Evolutionary conservation across 139 green algal genomes (phyloP), one percentile per base, ranked within the genome.

Genomic region (Tetratostichococcus sp.): DNA sequence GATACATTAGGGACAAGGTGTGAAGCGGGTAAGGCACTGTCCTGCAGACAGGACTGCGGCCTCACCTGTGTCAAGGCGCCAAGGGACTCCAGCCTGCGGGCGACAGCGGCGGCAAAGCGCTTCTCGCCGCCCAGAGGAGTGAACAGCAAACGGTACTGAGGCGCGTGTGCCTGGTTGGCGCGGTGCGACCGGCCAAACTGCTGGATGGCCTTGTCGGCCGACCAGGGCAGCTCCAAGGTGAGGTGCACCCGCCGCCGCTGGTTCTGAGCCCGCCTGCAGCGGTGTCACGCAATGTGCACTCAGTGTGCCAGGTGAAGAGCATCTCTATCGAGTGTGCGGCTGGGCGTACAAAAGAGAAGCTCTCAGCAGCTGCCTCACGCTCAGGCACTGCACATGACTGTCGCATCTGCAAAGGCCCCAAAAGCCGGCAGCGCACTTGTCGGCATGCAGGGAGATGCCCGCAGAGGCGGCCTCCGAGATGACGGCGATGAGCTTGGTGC

Each of bases 381-480:
- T n/a, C n/a, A n/a, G n/a, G n/a, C n/a, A n/a, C n/a, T n/a, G n/a
- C n/a, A n/a, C n/a, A n/a, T n/a, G n/a, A n/a, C n/a, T n/a, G n/a
- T n/a, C n/a, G 39, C 11, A 50, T 50, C 39, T 50, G 39, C 39
- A 50, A 50, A 21, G 39, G 8, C 11, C 14, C 11, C 50, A 26
- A 62, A 17, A 2, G 14, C 39, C 28, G 1, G 17, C 65, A 70
- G 33, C 33, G 28, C 57, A 77, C 84, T 88, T 90, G 78, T 93
- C 84, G 28, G 89, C 91, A 58, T 95, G 92, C 69, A 97, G 80
- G 33, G 82, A 91, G 77, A 97, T 96, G 67, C 92, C 92, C 4
- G 89, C 88, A 57, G 83, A 91, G 21, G 91, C 92, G 11, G 92
- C 92, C 42, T 92, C 87, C 30, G 58, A 81, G 87, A 93, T 92